phyloP scores from a whole-genome alignment of 2,329 filamentous ascomycete species.

The Massarina eburnea region DNA sequence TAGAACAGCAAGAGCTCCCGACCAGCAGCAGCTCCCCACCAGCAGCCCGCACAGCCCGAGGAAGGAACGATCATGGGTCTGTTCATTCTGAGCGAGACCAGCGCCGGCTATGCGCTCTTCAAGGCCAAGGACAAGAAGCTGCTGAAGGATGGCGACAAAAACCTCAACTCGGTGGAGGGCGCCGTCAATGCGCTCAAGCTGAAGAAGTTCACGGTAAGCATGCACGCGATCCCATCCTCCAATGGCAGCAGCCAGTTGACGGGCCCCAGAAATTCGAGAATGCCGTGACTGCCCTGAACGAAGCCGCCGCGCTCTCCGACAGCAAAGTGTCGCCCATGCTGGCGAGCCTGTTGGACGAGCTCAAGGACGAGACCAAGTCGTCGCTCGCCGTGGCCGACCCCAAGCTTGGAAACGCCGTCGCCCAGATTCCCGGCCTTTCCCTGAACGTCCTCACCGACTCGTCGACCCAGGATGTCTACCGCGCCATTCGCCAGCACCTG shows the following conservation, averaged over 20 bases:
- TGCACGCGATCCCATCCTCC: background rate
- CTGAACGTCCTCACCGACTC: slow-evolving; percentile 83
- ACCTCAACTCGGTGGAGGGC: slow-evolving; percentile 78
- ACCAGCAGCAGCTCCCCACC: slow-evolving; percentile 11
- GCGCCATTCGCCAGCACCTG: slow-evolving; percentile 89
- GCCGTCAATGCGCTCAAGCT: slow-evolving; percentile 90
- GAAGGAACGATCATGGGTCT: slow-evolving; percentile 44
- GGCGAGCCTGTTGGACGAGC: slow-evolving; percentile 75
- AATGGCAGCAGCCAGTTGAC: background rate
- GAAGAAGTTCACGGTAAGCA: slow-evolving; percentile 73
- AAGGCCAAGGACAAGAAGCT: slow-evolving; percentile 99
- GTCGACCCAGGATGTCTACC: slow-evolving; percentile 83
- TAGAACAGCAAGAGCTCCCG: background rate
- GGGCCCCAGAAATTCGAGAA: slow-evolving; percentile 81
- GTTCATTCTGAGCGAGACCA: slow-evolving; percentile 47
- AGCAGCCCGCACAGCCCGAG: slow-evolving; percentile 2
- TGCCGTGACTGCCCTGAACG: slow-evolving; percentile 84
- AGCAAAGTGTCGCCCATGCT: slow-evolving; percentile 93
- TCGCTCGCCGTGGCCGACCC: slow-evolving; percentile 92
- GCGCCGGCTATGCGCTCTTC: slow-evolving; percentile 95
- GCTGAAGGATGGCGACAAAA: slow-evolving; percentile 77
- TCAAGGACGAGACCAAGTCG: slow-evolving; percentile 97
- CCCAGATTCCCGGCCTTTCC: slow-evolving; percentile 84
- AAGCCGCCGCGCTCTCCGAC: slow-evolving; percentile 75
- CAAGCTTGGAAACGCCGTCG: slow-evolving; percentile 87